Evolutionary conservation across 352 stramenopile species (phyloP), one percentile per base, ranked within the genome.

Genomic region (Phytophthora macrochlamydospora): DNA sequence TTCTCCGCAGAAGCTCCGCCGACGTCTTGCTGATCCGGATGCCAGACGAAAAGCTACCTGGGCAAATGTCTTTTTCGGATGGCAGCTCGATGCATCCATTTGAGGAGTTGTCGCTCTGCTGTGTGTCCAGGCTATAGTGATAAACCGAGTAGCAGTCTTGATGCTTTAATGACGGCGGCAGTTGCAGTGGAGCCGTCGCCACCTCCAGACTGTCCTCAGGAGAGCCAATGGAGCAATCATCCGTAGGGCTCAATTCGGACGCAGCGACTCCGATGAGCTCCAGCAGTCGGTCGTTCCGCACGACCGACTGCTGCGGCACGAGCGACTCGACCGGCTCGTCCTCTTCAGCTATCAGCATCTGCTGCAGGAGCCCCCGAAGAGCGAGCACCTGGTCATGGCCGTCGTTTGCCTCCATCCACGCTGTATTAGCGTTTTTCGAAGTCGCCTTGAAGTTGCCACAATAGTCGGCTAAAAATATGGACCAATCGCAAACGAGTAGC

Each of bases 361-460:
- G 31, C 64, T 71, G 28, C 28, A 67, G 8, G 9, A 56, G 75
- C 13, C 73, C 45, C 67, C 87, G 87, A 30, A 92, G 67, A 12
- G 78, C 73, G 45, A 84, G 51, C 32, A 92, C 75, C 62, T 92
- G 78, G 32, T 89, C 64, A 71, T 71, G n/a, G 29, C 28, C 56
- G 7, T n/a, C 7, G 1, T 13, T 2, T 56, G 30, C 18, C 18
- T 24, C 18, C 18, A 24, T 24, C 18, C 18, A 24, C 18, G 18
- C 18, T 24, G 18, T 24, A 24, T 24, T 24, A 24, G 18, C 18
- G 18, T 24, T 24, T 24, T 24, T 24, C 18, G 0, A 24, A 24
- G 18, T 24, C 18, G 18, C 18, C 18, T 67, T 71, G 64, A 71
- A 71, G 64, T 67, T 67, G 40, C 35, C 35, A 67, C 56, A 71